Percentiles rank a stretch among this genome's conserved stretches.
Evolutionary conservation across 768 basidiomycete genomes (phyloP).

Genomic region (Heimioporus sp.): DNA sequence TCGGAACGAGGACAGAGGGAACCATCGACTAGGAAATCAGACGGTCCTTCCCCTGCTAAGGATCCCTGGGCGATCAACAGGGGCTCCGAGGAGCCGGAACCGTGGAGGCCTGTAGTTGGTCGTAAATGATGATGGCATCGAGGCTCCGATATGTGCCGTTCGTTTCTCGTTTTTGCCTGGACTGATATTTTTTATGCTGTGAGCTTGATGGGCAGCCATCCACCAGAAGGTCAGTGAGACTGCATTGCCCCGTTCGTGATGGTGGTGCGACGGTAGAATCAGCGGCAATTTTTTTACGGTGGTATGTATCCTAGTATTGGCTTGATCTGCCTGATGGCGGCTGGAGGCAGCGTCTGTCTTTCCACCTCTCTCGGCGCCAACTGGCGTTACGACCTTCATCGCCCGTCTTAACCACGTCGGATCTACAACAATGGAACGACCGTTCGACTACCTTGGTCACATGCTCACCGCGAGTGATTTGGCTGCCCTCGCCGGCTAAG

Average conservation of each 20-base stretch:
- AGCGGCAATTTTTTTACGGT: neutral
- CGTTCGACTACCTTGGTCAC: no score
- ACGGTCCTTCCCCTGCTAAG: constrained; percentile 1
- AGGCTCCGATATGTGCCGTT: neutral
- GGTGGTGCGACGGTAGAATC: no score
- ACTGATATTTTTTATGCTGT: neutral
- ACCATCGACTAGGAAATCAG: no score
- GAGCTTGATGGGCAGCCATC: constrained; percentile 3
- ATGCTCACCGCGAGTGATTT: no score
- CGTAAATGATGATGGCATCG: constrained; percentile 16
- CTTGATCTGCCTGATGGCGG: neutral
- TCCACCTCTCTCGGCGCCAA: no score
- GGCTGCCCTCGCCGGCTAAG: no score
- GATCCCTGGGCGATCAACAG: constrained; percentile 25
- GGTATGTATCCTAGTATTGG: neutral
- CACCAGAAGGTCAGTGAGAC: neutral
- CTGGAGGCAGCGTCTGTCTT: no score
- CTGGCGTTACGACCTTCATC: no score
- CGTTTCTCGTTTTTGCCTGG: neutral
- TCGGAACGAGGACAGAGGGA: neutral
- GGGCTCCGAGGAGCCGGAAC: constrained; percentile 33
- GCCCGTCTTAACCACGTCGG: no score
- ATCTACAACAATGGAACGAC: no score
- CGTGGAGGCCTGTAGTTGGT: constrained; percentile 36
- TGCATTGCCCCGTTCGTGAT: neutral